A percentile compares a stretch with the other conserved stretches of the same genome.
These are phyloP conservation scores for Posidonia australis DNA, from an alignment of 106 monocot species.

Conservation along the genomic window DNA sequence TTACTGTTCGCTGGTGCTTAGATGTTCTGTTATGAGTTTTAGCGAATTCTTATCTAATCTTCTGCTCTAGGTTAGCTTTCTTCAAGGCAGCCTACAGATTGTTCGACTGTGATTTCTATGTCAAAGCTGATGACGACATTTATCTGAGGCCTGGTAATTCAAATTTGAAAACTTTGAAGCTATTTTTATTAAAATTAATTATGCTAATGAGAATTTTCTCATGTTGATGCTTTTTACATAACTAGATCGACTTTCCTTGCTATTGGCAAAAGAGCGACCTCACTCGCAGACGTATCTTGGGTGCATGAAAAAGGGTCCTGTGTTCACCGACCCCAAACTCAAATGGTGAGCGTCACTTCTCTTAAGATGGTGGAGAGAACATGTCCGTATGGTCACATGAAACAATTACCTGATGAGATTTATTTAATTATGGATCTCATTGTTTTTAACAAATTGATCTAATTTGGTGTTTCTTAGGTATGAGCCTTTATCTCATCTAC, in stretches of 20 bases:
- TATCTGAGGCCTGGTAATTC: conserved; percentile 85
- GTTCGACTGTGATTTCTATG: conserved; percentile 88
- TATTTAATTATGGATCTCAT: too few relatives aligned
- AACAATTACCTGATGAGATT: not conserved
- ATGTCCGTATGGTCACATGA: not conserved
- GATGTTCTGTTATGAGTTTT: not conserved
- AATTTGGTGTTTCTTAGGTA: conserved; percentile 37
- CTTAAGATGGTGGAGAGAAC: not conserved
- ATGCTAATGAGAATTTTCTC: not conserved
- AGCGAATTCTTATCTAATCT: conserved; percentile 1
- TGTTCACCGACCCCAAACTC: conserved; percentile 87
- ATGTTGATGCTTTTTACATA: not conserved
- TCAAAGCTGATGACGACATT: conserved; percentile 97
- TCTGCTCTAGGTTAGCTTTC: conserved; percentile 61
- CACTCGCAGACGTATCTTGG: conserved; percentile 80
- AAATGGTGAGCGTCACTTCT: conserved; percentile 55
- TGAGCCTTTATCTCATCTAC: conserved; percentile 55
- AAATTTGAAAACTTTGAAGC: not conserved
- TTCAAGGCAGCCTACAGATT: conserved; percentile 90
- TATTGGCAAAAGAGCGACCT: conserved; percentile 65
- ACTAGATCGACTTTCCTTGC: conserved; percentile 75
- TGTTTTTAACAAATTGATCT: too few relatives aligned
- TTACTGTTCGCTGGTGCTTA: not conserved
- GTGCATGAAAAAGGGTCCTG: conserved; percentile 96
- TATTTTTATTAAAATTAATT: not conserved